Conservation (phyloP, 495 filamentous ascomycete species). For the Neurospora pannonica region DNA sequence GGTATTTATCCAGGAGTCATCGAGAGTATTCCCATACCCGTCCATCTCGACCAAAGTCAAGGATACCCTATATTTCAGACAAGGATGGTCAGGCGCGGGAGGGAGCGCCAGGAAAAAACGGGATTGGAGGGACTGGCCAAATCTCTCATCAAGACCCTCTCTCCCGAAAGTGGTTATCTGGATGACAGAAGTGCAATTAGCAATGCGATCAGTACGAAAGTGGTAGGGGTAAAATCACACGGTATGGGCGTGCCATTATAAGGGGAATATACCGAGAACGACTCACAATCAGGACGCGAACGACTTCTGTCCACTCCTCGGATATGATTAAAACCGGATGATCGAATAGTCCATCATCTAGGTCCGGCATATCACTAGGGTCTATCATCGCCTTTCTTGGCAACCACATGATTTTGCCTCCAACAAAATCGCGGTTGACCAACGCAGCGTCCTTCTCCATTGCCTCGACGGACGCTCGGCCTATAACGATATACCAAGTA, state of each 20-base stretch:
- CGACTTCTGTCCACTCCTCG: not conserved
- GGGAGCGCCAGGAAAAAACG: too few relatives aligned
- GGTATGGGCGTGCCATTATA: not conserved
- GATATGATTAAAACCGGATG: not conserved
- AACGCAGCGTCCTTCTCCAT: not conserved
- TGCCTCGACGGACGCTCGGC: not conserved
- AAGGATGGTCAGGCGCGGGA: too few relatives aligned
- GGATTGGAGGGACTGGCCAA: too few relatives aligned
- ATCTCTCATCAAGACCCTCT: not conserved
- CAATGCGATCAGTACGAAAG: not conserved
- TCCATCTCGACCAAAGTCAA: too few relatives aligned
- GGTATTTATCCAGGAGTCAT: too few relatives aligned
- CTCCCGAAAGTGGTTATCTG: rapidly evolving
- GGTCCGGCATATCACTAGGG: not conserved
- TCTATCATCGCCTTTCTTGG: not conserved
- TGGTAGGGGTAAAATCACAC: not conserved
- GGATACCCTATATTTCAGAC: too few relatives aligned
- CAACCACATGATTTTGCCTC: not conserved
- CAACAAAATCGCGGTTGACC: not conserved
- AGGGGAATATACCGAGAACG: not conserved
- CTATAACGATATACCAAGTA: not conserved
- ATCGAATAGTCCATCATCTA: not conserved
- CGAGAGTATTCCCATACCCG: too few relatives aligned
- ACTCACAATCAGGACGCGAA: not conserved
- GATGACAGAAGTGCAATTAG: not conserved